Base-by-base conservation (phyloP, 1,139 yeast genomes). In the Sugiyamaella pinicola region DNA sequence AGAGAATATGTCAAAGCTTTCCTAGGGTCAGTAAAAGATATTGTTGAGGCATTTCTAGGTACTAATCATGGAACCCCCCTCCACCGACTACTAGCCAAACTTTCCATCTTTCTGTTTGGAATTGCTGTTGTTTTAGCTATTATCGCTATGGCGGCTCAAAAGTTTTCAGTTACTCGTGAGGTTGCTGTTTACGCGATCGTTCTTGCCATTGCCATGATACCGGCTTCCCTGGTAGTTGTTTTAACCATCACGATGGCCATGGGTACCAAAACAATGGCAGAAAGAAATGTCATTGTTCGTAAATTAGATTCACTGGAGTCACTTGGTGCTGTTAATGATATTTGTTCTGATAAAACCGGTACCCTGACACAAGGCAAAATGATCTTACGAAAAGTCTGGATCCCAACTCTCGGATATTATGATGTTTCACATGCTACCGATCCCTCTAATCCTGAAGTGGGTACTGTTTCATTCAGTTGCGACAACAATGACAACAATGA, bases 161-260 rank as follows among this genome's bases (percentile, higher is more conserved):
- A 78, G 61, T 82, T 87, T 70, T 65, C 70, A 35, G 93, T 86
- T 29, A 80, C 79, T 57, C 78, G 75, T 52, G 86, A 85, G 60
- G 93, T 87, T 33, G 93, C 91, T 19, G 83, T 86, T 52, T 87
- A 87, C 65, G 95, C 95, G 13, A 84, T 87, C 63, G 86, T 90
- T 69, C 88, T 84, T 50, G 93, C 93, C 1, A 74, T 86, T 47
- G 83, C 93, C 2, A 85, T 86, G 93, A 86, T 86, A 63, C 95
- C 95, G 2, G 86, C 91, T 2, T 83, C 91, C 0, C 76, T 87
- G 61, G 84, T 86, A 55, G 95, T 86, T 38, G 95, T 87, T 18
- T 77, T 87, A 56, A 86, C 95, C 13, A 86, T 87, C 57, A 86
- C 95, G 3, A 86, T 87, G 93, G 91, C 95, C 6, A 85, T 85